Base-by-base conservation (phyloP, 208 protist species). In the Crithidia thermophila region DNA sequence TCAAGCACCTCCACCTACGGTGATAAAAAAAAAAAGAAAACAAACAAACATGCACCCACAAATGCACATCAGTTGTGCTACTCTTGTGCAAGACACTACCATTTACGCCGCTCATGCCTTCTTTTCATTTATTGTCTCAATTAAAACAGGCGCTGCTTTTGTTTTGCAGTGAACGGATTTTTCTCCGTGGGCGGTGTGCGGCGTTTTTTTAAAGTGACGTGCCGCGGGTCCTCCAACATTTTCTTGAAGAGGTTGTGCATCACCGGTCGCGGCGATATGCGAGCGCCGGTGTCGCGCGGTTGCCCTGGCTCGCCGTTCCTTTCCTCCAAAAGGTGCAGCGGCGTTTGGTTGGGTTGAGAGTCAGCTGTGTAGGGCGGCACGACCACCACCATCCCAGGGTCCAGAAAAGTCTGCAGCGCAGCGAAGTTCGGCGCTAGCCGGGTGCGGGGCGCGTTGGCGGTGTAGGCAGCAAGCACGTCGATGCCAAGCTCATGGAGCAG, bases 201-300 rank as follows among this genome's bases (percentile, higher is more conserved):
- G 6, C 57, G 71, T 31, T 65, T 62, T 33, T 81, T 80, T 4
- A 59, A 21, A 0, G 81, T 84, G 53, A 65, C 77, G 65, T 81
- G 70, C 30, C 73, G 53, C 2, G 71, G 64, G 61, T 77, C 85
- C 59, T 77, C 69, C 45, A 89, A 62, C 50, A 87, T 85, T 1
- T 36, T 28, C 53, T 80, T 84, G 77, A 90, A 79, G 10, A 84
- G 34, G 11, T 67, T 76, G 71, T 87, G 74, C 84, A 93, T 79
- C 31, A 85, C 67, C 14, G 83, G 84, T 47, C 46, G 50, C 36
- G 74, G 68, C 20, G 67, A 43, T 1, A 4, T 14, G 31, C 34
- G 33, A 42, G 25, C 37, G 27, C 28, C 62, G 49, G 16, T 8
- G 14, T n/a, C 13, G 10, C 16, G 13, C 13, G 39, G 10, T 10